Conservation (phyloP, 139 green algal species). For the Volvox africanus region DNA sequence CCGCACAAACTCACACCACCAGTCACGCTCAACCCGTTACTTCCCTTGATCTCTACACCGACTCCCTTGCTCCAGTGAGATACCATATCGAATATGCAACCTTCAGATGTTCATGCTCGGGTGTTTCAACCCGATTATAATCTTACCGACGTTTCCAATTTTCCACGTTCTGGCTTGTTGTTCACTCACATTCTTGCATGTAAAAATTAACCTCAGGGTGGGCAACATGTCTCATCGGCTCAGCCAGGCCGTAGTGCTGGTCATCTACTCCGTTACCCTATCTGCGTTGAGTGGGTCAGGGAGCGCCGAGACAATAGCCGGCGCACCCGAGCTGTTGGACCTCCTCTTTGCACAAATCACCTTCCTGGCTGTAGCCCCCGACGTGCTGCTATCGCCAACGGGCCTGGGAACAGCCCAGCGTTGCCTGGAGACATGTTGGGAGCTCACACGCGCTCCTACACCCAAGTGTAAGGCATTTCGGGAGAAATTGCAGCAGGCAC, state of each 20-base stretch:
- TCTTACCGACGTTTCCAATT: too few relatives aligned
- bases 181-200: neutral
- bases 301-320: constrained; percentile 2
- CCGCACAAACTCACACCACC: too few relatives aligned
- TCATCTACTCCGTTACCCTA: neutral
- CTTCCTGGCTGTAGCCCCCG: neutral
- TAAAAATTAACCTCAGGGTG: neutral
- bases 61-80: too few relatives aligned
- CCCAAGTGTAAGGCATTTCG: constrained; percentile 29
- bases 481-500: neutral
- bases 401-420: constrained; percentile 29
- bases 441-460: constrained; percentile 15
- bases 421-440: constrained; percentile 33
- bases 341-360: neutral
- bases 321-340: neutral
- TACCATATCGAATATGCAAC: too few relatives aligned
- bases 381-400: neutral
- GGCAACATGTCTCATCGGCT: neutral
- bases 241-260: constrained; percentile 17
- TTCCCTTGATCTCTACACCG: too few relatives aligned
- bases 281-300: neutral
- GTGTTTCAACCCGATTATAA: too few relatives aligned
- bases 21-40: too few relatives aligned
- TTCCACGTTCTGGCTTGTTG: too few relatives aligned
- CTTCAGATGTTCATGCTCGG: too few relatives aligned